phyloP scores from a whole-genome alignment of 192 early-diverging fungal genomes.

The Spinellus fusiger region DNA sequence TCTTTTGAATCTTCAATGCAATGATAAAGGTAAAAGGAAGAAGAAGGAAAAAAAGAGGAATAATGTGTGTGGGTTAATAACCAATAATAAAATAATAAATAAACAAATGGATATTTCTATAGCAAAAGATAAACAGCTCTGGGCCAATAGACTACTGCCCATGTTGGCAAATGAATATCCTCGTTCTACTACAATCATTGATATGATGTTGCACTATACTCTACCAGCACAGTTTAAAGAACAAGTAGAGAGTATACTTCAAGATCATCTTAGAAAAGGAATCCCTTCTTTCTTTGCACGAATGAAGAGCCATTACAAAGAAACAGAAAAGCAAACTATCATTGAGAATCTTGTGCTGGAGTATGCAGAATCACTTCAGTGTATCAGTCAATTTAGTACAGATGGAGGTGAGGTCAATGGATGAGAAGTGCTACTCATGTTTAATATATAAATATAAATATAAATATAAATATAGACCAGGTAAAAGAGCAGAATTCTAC shows the following conservation, averaged over 20 bases:
- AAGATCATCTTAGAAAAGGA: conserved; percentile 74
- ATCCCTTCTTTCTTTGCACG: conserved; percentile 87
- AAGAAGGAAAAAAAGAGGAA: background rate
- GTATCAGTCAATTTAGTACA: too few relatives aligned
- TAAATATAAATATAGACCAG: background rate
- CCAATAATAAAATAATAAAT: too few relatives aligned
- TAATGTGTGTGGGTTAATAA: background rate
- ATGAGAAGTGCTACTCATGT: background rate
- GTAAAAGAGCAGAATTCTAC: conserved; percentile 58
- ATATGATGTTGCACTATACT: conserved; percentile 67
- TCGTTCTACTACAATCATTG: conserved; percentile 68
- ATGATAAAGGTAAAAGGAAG: conserved; percentile 43
- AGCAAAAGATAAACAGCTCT: background rate
- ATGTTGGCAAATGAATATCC: conserved; percentile 41
- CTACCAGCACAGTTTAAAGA: conserved; percentile 53
- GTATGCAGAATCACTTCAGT: too few relatives aligned
- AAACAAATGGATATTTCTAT: background rate
- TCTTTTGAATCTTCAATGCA: conserved; percentile 44
- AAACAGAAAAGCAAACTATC: conserved; percentile 54
- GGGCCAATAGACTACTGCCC: background rate
- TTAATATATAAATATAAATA: background rate
- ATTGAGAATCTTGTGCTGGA: conserved; percentile 60
- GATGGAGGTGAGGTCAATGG: background rate
- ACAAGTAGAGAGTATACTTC: conserved; percentile 59
- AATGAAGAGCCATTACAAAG: conserved; percentile 61